Evolutionary conservation across 2,329 filamentous ascomycete genomes (phyloP), one percentile per base, ranked within the genome.

Genomic region (Fusarium hostae): DNA sequence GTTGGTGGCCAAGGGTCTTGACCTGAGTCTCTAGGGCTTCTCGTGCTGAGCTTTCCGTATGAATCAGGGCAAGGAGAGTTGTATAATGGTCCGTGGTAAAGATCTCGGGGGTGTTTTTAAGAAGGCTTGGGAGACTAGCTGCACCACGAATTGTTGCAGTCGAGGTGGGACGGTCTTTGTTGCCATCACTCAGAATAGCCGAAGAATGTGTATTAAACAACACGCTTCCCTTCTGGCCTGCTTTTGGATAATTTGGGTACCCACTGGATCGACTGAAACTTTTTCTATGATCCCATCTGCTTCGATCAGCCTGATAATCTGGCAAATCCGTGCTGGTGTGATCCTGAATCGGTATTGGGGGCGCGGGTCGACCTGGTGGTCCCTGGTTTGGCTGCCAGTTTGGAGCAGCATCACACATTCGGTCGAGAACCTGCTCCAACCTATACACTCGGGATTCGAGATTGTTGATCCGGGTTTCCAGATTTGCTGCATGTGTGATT

Each of bases 1-100:
- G 71, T 45, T 85, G 84, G 37, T 86, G 84, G 26, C 82, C 83
- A 9, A 91, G 81, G 44, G 82, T 85, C 61, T 82, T 85, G 35
- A 91, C 87, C 63, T 90, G 84, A 3, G 82, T 80, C 76, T 91
- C 89, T 8, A 91, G 83, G 7, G 84, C 81, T 61, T 85, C 82
- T 9, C 89, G 84, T 9, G 87, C 86, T 2, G 84, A 83, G 30
- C 88, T 87, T 76, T 91, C 89, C 3, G 84, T 82, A 62, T 89
- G 83, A 30, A 91, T 81, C 60, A 90, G 82, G 20, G 84, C 82
- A 32, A 86, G 77, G 20, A 91, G 81, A 4, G 82, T 84, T 10
- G 82, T 81, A 66, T 87, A 87, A 54, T 88, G 84, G 52, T 88
- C 85, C 20, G 79, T 75, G 4, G 81, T 81, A 26, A 84, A 79